These are phyloP conservation scores for Cordyceps fumosorosea DNA, from an alignment of 2,329 filamentous ascomycete genomes.

Conservation along the genomic window DNA sequence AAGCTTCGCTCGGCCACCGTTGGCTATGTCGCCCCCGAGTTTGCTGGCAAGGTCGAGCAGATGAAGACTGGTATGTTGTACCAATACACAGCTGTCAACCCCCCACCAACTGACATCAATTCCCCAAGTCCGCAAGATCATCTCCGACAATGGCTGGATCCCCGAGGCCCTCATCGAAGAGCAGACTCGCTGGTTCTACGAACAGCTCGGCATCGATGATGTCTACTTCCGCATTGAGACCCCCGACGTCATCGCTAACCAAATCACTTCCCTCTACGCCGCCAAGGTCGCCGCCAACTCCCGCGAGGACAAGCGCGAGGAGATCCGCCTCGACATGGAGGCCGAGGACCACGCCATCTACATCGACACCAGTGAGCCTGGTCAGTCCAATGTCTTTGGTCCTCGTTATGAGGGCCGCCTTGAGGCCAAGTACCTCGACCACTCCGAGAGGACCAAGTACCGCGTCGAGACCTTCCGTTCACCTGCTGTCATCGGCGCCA, in stretches of 20 bases:
- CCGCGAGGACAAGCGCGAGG: slow-evolving; percentile 85
- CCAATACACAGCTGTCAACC: background rate
- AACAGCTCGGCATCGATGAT: slow-evolving; percentile 94
- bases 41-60: slow-evolving; percentile 86
- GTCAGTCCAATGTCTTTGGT: slow-evolving; percentile 66
- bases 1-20: slow-evolving; percentile 82
- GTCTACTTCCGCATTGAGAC: slow-evolving; percentile 94
- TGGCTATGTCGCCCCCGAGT: slow-evolving; percentile 90
- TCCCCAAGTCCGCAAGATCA: slow-evolving; percentile 66
- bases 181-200: slow-evolving; percentile 95
- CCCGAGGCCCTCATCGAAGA: slow-evolving; percentile 74
- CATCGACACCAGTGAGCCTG: slow-evolving; percentile 93
- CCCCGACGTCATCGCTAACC: slow-evolving; percentile 79
- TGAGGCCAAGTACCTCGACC: slow-evolving; percentile 91
- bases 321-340: slow-evolving; percentile 95
- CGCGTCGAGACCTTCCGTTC: slow-evolving; percentile 97
- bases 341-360: slow-evolving; percentile 92
- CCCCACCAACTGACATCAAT: slow-evolving; percentile 6
- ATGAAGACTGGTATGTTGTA: slow-evolving; percentile 64
- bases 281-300: slow-evolving; percentile 93
- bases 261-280: slow-evolving; percentile 93
- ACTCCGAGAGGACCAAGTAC: slow-evolving; percentile 67
- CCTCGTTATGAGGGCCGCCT: slow-evolving; percentile 92
- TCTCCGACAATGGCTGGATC: slow-evolving; percentile 77
- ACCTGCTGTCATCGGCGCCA: slow-evolving; percentile 66